Evolutionary conservation across 1,139 yeast genomes (phyloP).

Genomic region (Kluyveromyces marxianus): DNA sequence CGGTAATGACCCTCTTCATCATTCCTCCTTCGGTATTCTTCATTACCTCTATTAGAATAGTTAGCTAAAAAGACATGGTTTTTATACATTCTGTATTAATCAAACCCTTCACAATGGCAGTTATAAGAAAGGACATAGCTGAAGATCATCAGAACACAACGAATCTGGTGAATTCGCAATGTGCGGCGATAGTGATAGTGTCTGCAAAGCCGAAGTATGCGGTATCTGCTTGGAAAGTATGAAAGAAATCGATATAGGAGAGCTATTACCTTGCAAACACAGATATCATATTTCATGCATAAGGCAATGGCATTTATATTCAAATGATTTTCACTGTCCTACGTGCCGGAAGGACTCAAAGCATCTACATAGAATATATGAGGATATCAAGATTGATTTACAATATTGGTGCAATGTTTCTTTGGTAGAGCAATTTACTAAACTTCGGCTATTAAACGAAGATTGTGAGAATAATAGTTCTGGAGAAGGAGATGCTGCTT

Average conservation of each 20-base stretch:
- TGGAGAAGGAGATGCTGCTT: background rate
- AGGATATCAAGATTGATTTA: constrained; percentile 9
- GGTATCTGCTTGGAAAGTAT: constrained; percentile 25
- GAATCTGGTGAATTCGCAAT: background rate
- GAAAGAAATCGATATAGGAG: constrained; percentile 16
- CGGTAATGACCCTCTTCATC: too few relatives aligned
- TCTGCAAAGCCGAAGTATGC: constrained; percentile 19
- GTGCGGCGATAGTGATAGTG: background rate
- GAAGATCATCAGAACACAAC: too few relatives aligned
- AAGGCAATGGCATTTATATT: constrained; percentile 26
- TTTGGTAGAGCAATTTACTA: constrained; percentile 4
- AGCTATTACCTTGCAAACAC: constrained; percentile 24
- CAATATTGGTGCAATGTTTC: constrained; percentile 6
- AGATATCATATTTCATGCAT: constrained; percentile 24
- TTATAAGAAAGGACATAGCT: too few relatives aligned
- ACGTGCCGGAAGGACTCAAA: constrained; percentile 20
- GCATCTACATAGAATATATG: constrained; percentile 12
- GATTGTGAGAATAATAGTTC: background rate
- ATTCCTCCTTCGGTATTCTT: too few relatives aligned
- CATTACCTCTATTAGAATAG: too few relatives aligned
- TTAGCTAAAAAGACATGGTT: too few relatives aligned
- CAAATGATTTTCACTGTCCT: constrained; percentile 24
- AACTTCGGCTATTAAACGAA: background rate
- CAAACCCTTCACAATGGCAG: too few relatives aligned
- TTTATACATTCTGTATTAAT: too few relatives aligned